Evolutionary conservation across 108 stramenopile species (phyloP).

Genomic region (Phaeodactylum tricornutum): DNA sequence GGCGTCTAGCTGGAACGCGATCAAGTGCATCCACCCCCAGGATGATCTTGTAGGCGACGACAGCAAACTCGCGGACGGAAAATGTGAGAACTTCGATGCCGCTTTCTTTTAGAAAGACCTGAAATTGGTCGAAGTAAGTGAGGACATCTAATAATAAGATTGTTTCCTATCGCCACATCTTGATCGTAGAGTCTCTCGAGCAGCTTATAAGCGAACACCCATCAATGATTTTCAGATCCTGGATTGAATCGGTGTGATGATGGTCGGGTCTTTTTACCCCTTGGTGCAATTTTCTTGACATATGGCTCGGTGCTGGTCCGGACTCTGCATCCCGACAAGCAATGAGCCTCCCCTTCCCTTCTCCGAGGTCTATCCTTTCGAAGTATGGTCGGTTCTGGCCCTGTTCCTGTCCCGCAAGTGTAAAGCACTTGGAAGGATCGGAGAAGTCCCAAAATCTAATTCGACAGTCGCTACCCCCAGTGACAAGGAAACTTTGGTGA

Average conservation of each 20-base stretch:
- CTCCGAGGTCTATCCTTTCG: constrained; percentile 45
- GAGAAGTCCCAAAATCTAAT: constrained; percentile 89
- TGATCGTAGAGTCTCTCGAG: constrained; percentile 65
- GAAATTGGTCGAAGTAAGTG: too few relatives aligned
- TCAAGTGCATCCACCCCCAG: too few relatives aligned
- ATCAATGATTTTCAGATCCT: constrained; percentile 56
- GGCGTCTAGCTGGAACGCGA: too few relatives aligned
- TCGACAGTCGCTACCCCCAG: constrained; percentile 78
- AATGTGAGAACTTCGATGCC: too few relatives aligned
- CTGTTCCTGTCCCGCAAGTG: constrained; percentile 51
- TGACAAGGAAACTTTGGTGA: constrained; percentile 72
- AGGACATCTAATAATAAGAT: too few relatives aligned
- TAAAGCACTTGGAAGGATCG: constrained; percentile 74
- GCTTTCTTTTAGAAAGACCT: too few relatives aligned
- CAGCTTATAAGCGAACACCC: constrained; percentile 46
- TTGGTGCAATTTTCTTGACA: constrained; percentile 20
- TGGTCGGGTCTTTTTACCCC: constrained; percentile 28
- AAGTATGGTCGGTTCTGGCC: constrained; percentile 59
- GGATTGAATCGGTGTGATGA: constrained; percentile 43
- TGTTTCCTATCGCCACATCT: constrained; percentile 63
- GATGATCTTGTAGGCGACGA: too few relatives aligned
- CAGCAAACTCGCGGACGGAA: too few relatives aligned
- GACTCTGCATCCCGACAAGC: constrained; percentile 70
- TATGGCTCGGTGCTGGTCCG: constrained; percentile 1
- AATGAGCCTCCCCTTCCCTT: constrained; percentile 36